Evolutionary conservation across 2,329 filamentous ascomycete genomes (phyloP).

Genomic region (Verticillium nubilum): DNA sequence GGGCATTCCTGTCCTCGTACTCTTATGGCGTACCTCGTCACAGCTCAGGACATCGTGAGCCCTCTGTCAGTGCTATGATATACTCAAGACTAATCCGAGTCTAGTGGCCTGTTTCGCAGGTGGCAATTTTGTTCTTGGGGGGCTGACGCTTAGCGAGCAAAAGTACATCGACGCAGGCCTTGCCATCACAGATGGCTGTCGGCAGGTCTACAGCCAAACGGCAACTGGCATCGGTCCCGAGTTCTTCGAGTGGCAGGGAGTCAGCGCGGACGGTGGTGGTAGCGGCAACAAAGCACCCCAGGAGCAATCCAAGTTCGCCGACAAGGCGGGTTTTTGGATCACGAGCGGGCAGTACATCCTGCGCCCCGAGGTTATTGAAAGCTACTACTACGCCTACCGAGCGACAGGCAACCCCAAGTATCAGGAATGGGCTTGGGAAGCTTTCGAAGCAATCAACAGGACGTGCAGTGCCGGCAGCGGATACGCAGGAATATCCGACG

Average conservation of each 20-base stretch:
- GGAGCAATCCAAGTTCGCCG: conserved; percentile 54
- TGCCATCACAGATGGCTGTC: conserved; percentile 65
- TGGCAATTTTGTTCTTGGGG: conserved; percentile 80
- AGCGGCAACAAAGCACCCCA: conserved; percentile 37
- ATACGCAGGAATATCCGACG: conserved; percentile 60
- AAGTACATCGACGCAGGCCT: conserved; percentile 73
- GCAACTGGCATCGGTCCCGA: conserved; percentile 75
- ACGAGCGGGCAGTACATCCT: conserved; percentile 56
- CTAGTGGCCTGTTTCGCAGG: conserved; percentile 75
- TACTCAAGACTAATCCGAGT: conserved; percentile 35
- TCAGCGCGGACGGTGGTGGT: conserved; percentile 19
- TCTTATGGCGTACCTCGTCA: conserved; percentile 37
- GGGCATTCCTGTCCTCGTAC: conserved; percentile 66
- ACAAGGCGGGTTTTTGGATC: conserved; percentile 67
- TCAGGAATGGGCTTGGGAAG: conserved; percentile 80
- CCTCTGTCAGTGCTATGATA: conserved; percentile 9
- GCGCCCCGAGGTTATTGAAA: conserved; percentile 77
- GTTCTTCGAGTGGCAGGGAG: conserved; percentile 56
- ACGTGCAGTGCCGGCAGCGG: conserved; percentile 61
- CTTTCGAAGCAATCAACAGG: conserved; percentile 61
- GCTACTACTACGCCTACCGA: conserved; percentile 81
- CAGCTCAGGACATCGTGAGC: conserved; percentile 45
- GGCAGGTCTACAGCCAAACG: conserved; percentile 65
- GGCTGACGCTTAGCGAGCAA: conserved; percentile 58
- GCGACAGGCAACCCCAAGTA: conserved; percentile 71